These are phyloP conservation scores for Fomitopsis palustris DNA, from an alignment of 1,284 basidiomycete genomes.

Conservation along the genomic window DNA sequence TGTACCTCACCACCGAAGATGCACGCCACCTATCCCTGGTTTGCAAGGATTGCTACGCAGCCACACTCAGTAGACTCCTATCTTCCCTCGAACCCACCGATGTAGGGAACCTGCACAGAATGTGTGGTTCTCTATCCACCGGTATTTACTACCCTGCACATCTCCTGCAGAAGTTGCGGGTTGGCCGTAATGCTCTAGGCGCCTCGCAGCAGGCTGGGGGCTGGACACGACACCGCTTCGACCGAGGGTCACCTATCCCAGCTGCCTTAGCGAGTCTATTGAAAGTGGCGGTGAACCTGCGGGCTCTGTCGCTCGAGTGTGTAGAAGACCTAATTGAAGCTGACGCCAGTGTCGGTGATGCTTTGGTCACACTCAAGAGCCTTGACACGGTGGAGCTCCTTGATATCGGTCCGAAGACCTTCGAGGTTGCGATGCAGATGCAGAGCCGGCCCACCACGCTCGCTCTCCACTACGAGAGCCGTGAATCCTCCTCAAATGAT, in stretches of 20 bases:
- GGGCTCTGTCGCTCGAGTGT: not conserved
- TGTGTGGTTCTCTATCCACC: not conserved
- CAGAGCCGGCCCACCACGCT: not conserved
- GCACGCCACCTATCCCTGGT: not conserved
- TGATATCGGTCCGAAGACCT: not conserved
- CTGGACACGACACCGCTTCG: not conserved
- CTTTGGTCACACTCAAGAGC: not conserved
- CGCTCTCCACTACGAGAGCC: not conserved
- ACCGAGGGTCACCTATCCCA: not conserved
- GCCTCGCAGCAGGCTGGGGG: no score
- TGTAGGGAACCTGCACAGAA: not conserved
- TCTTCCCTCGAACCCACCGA: not conserved
- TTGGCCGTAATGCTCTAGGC: not conserved
- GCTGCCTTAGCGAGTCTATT: not conserved
- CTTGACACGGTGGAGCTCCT: not conserved
- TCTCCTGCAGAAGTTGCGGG: not conserved
- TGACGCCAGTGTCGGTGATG: not conserved
- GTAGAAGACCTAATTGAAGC: not conserved
- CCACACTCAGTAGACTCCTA: not conserved
- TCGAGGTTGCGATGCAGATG: not conserved
- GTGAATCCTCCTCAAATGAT: not conserved
- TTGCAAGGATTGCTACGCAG: not conserved
- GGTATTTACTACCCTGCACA: not conserved
- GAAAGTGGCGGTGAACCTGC: not conserved
- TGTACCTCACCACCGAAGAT: not conserved